These are phyloP conservation scores for Coemansia guatemalensis DNA, from an alignment of 192 early-diverging fungal genomes.

Conservation along the genomic window DNA sequence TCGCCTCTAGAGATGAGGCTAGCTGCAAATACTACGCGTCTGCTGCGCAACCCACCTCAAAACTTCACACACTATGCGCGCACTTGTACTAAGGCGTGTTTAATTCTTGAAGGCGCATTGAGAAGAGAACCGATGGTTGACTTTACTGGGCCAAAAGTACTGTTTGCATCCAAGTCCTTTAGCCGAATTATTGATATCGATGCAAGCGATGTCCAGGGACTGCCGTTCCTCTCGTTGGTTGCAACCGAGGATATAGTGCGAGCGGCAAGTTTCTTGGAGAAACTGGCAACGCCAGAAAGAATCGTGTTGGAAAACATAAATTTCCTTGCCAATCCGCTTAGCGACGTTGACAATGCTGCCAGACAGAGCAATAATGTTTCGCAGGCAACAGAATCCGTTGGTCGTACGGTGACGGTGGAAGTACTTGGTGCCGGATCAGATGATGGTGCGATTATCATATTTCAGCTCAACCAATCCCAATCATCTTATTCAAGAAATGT, in stretches of 20 bases:
- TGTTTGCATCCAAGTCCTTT: slow-evolving; percentile 37
- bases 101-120: slow-evolving; percentile 21
- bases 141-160: slow-evolving; percentile 16
- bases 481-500: neutral
- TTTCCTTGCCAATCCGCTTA: slow-evolving; percentile 6
- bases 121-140: neutral
- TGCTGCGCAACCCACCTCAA: neutral
- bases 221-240: slow-evolving; percentile 25
- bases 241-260: slow-evolving; percentile 16
- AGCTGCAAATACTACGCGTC: no score
- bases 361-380: neutral
- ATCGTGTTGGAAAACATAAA: slow-evolving; percentile 10
- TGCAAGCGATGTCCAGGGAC: slow-evolving; percentile 28
- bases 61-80: slow-evolving; percentile 4
- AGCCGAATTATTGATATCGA: slow-evolving; percentile 23
- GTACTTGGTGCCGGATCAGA: slow-evolving; percentile 34
- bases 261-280: slow-evolving; percentile 24
- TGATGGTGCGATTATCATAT: slow-evolving; percentile 39
- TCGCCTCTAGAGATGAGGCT: no score
- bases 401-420: slow-evolving; percentile 14
- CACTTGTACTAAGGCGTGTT: slow-evolving; percentile 20
- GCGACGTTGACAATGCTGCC: neutral
- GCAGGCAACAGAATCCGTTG: neutral
- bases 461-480: slow-evolving; percentile 16
- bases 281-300: slow-evolving; percentile 2